Percentiles rank a stretch among this genome's conserved stretches.
Conservation (phyloP, 352 stramenopile species). For the Thalassiosira hispida region DNA sequence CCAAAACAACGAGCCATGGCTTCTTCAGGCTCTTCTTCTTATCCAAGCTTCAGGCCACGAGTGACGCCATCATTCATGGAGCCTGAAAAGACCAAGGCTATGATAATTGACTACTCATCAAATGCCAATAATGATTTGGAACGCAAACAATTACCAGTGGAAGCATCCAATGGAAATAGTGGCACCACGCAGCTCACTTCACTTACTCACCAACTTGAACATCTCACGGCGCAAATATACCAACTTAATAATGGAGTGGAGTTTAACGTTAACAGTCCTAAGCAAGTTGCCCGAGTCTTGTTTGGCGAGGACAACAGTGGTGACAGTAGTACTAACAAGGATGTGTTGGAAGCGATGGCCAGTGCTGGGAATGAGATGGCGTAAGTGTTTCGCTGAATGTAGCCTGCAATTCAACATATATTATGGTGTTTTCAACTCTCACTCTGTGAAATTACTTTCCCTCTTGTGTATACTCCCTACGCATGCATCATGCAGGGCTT, state of each 20-base stretch:
- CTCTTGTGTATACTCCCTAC: no score
- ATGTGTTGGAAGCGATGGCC: slow-evolving; percentile 68
- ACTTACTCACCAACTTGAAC: slow-evolving; percentile 37
- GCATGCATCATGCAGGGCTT: no score
- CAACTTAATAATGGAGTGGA: slow-evolving; percentile 48
- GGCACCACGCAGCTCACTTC: slow-evolving; percentile 21
- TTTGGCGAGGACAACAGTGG: slow-evolving; percentile 56
- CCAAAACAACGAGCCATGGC: no score
- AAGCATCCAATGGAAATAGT: slow-evolving; percentile 26
- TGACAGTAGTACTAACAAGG: slow-evolving; percentile 66
- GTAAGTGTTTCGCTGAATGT: not conserved
- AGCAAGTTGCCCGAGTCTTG: slow-evolving; percentile 70
- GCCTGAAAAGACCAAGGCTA: slow-evolving; percentile 7
- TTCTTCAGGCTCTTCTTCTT: no score
- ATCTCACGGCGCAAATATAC: slow-evolving; percentile 48
- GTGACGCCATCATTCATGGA: slow-evolving; percentile 24
- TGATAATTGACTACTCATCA: not conserved
- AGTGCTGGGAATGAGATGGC: slow-evolving; percentile 51
- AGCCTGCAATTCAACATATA: no score
- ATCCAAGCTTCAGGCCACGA: not conserved
- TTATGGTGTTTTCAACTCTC: no score
- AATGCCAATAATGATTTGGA: not conserved
- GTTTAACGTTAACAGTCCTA: slow-evolving; percentile 78
- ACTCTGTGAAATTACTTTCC: no score
- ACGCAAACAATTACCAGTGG: slow-evolving; percentile 5